Evolutionary conservation across 192 early-diverging fungal species (phyloP).

Genomic region (Coemansia sp.): DNA sequence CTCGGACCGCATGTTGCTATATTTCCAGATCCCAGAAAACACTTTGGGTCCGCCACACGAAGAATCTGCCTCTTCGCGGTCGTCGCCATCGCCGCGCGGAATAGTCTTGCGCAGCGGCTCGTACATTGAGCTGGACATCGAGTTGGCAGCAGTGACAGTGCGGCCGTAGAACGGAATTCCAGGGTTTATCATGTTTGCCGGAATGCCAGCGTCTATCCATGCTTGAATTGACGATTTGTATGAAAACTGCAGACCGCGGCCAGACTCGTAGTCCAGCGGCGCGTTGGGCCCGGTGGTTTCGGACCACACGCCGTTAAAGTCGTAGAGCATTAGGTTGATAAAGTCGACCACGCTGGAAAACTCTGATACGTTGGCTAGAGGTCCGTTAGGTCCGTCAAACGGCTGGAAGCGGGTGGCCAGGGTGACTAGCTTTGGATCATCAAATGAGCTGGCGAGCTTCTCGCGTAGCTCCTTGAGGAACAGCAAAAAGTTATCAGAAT

Average conservation of each 20-base stretch:
- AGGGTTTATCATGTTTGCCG: conserved; percentile 57
- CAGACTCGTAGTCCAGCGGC: conserved; percentile 43
- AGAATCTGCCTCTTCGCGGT: conserved; percentile 33
- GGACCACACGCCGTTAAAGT: conserved; percentile 64
- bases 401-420: conserved; percentile 64
- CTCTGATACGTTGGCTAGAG: conserved; percentile 57
- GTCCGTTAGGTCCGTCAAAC: conserved; percentile 56
- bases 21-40: conserved; percentile 70
- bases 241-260: conserved; percentile 38
- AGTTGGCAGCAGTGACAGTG: conserved; percentile 39
- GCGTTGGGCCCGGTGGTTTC: conserved; percentile 64
- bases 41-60: conserved; percentile 45
- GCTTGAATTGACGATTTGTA: conserved; percentile 49
- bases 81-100: conserved; percentile 61
- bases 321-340: conserved; percentile 72
- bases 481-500: conserved; percentile 61
- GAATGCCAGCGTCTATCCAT: conserved; percentile 64
- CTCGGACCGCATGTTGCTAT: conserved; percentile 61
- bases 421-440: conserved; percentile 57
- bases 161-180: conserved; percentile 68
- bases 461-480: conserved; percentile 62
- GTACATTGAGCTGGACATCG: conserved; percentile 46
- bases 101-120: conserved; percentile 34
- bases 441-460: conserved; percentile 51
- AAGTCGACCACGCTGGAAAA: conserved; percentile 62